phyloP scores from a whole-genome alignment of 306 rosid species.

The Malus orientalis region DNA sequence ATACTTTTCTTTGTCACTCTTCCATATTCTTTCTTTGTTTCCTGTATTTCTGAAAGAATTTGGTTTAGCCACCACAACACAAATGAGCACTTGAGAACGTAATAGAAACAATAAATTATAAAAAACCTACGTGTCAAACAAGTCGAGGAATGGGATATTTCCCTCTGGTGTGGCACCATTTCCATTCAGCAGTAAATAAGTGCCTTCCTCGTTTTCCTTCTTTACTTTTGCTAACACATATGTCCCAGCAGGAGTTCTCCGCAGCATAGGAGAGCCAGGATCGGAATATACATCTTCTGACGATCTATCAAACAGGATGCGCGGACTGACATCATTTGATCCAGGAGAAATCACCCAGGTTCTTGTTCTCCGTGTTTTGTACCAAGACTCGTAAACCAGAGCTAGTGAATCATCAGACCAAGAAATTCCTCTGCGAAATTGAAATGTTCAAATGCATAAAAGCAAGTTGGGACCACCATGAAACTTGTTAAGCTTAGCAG shows the following conservation, averaged over 20 bases:
- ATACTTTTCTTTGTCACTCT: conserved; percentile 76
- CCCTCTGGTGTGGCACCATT: conserved; percentile 92
- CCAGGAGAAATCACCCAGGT: conserved; percentile 93
- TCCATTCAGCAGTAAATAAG: conserved; percentile 72
- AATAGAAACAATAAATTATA: conserved; percentile 18
- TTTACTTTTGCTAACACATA: conserved; percentile 70
- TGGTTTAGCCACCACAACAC: conserved; percentile 25
- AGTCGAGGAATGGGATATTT: conserved; percentile 91
- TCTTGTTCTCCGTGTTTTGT: conserved; percentile 65
- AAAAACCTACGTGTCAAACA: conserved; percentile 80
- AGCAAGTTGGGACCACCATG: background rate
- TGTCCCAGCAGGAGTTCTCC: conserved; percentile 85
- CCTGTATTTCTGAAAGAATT: conserved; percentile 78
- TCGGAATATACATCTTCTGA: conserved; percentile 97
- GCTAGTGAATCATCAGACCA: conserved; percentile 94
- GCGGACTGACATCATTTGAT: conserved; percentile 52
- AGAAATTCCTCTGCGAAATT: conserved; percentile 69
- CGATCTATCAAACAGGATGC: conserved; percentile 85
- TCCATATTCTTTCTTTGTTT: conserved; percentile 86
- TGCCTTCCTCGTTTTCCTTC: conserved; percentile 55
- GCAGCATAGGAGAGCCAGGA: conserved; percentile 93
- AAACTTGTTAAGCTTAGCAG: conserved; percentile 3
- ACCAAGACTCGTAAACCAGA: conserved; percentile 95
- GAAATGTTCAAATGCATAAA: conserved; percentile 9
- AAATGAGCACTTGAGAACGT: conserved; percentile 5